phyloP scores from a whole-genome alignment of 805 yeast genomes.

The Ogataea henricii region DNA sequence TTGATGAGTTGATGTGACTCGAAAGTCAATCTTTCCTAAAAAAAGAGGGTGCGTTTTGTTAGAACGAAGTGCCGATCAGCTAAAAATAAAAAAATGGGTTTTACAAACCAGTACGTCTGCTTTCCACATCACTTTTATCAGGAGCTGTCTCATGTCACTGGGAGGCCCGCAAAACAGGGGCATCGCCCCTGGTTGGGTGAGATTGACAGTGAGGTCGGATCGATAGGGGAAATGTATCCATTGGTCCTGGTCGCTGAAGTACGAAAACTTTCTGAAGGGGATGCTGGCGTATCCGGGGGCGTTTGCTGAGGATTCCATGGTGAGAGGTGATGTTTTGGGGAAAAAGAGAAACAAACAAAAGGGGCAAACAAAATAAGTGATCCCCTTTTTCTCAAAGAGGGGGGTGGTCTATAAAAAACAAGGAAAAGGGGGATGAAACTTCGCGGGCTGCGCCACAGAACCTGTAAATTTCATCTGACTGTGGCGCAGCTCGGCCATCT shows the following conservation, averaged over 20 bases:
- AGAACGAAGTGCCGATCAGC: neutral
- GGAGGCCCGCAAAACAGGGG: slow-evolving; percentile 6
- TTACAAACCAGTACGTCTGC: slow-evolving; percentile 23
- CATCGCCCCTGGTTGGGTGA: slow-evolving; percentile 11
- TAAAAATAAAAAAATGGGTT: neutral
- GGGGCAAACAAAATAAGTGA: neutral
- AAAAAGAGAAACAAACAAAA: neutral
- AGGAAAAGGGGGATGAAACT: neutral
- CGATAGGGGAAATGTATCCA: slow-evolving; percentile 31
- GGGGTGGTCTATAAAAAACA: too few relatives aligned
- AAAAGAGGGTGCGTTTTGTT: neutral
- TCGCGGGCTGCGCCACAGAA: slow-evolving; percentile 1
- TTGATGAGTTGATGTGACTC: slow-evolving; percentile 20
- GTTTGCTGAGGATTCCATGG: neutral
- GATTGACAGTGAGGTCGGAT: slow-evolving; percentile 24
- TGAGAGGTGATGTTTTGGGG: neutral
- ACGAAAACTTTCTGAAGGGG: slow-evolving; percentile 26
- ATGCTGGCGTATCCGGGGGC: slow-evolving; percentile 11
- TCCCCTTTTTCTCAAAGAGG: slow-evolving; percentile 1
- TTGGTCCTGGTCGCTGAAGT: slow-evolving; percentile 16
- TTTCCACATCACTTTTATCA: slow-evolving; percentile 27
- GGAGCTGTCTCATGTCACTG: slow-evolving; percentile 2
- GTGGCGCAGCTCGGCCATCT: neutral
- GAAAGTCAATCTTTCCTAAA: slow-evolving; percentile 27
- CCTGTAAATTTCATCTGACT: neutral